phyloP scores from a whole-genome alignment of 306 rosid genomes.

The apple (Malus domestica) region DNA sequence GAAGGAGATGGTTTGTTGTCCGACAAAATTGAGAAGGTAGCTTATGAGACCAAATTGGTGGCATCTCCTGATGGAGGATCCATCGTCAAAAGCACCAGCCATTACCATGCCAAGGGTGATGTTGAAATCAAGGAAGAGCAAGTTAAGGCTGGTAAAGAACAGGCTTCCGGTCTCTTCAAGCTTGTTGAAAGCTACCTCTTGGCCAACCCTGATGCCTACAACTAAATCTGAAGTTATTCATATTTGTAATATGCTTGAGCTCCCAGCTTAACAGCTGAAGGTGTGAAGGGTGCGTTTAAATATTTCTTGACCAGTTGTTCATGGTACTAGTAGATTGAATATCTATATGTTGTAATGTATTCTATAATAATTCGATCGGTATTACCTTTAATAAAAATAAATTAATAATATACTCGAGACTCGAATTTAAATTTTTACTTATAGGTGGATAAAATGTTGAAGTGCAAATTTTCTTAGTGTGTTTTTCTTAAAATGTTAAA shows the following conservation, averaged over 20 bases:
- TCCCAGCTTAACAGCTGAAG: not conserved
- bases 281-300: not conserved
- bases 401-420: too few relatives aligned
- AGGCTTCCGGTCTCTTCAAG: slow-evolving; percentile 18
- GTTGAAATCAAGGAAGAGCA: slow-evolving; percentile 14
- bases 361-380: too few relatives aligned
- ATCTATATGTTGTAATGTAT: too few relatives aligned
- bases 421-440: too few relatives aligned
- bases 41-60: slow-evolving; percentile 26
- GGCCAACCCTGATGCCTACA: slow-evolving; percentile 19
- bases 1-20: slow-evolving; percentile 31
- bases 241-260: not conserved
- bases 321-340: too few relatives aligned
- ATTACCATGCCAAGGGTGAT: slow-evolving; percentile 30
- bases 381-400: too few relatives aligned
- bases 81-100: slow-evolving; percentile 23
- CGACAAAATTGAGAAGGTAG: slow-evolving; percentile 34
- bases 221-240: not conserved
- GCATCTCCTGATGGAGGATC: slow-evolving; percentile 28
- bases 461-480: too few relatives aligned
- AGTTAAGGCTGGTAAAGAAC: slow-evolving; percentile 24
- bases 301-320: too few relatives aligned
- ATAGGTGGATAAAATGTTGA: too few relatives aligned
- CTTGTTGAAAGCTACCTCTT: slow-evolving; percentile 29
- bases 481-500: too few relatives aligned